Percentiles rank a stretch among this genome's conserved stretches.
These are phyloP conservation scores for Fusarium coicis DNA, from an alignment of 2,329 filamentous ascomycete genomes.

Conservation along the genomic window DNA sequence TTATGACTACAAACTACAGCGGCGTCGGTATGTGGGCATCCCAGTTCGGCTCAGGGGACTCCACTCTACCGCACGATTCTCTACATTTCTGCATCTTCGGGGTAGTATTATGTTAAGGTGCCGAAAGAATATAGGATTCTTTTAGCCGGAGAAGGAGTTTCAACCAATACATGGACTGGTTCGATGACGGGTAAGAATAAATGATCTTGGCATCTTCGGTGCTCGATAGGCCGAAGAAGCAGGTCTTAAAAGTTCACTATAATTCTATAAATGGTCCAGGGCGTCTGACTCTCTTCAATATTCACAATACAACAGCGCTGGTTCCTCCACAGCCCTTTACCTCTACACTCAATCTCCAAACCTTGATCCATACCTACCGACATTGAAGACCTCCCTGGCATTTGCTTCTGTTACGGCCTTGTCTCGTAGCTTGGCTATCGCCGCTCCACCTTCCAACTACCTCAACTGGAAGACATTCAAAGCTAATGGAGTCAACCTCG, in stretches of 20 bases:
- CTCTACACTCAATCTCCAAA: background rate
- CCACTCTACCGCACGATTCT: background rate
- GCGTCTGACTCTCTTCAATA: background rate
- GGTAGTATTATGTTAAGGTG: background rate
- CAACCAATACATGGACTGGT: background rate
- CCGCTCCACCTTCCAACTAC: background rate
- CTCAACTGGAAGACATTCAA: background rate
- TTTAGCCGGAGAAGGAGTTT: background rate
- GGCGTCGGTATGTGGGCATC: background rate
- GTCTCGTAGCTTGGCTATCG: background rate
- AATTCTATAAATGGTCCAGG: background rate
- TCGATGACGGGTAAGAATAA: background rate
- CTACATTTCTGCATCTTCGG: background rate
- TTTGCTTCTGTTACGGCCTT: background rate
- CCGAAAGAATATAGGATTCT: background rate
- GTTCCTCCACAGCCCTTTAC: background rate
- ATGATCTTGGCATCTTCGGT: background rate
- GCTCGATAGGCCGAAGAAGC: background rate
- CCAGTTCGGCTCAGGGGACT: background rate
- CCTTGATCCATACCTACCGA: fast-evolving
- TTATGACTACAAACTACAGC: background rate
- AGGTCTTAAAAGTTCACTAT: background rate
- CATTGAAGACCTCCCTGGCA: background rate
- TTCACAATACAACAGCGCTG: fast-evolving
- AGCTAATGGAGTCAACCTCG: background rate